These are phyloP conservation scores for Globisporangium paddicum DNA, from an alignment of 352 stramenopile genomes.

Conservation along the genomic window DNA sequence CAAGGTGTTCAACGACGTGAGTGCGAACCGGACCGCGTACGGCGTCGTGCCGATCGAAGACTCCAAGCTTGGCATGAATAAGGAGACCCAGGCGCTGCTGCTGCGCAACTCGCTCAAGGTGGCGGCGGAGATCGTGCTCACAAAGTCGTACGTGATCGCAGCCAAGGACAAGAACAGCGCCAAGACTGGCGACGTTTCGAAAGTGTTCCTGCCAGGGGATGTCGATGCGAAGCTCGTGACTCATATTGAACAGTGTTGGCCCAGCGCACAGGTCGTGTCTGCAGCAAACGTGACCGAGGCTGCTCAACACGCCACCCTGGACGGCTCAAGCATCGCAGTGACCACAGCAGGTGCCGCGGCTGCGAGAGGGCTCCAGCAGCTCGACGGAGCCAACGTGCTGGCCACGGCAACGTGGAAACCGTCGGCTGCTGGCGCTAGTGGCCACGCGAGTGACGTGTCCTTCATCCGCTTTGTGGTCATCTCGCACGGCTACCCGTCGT, in stretches of 20 bases:
- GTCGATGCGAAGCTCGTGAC: conserved; percentile 45
- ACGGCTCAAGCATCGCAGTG: conserved; percentile 42
- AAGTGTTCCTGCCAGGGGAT: conserved; percentile 56
- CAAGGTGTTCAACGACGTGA: conserved; percentile 77
- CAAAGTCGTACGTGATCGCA: conserved; percentile 69
- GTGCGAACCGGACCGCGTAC: conserved; percentile 76
- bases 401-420: conserved; percentile 42
- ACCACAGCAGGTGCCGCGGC: conserved; percentile 44
- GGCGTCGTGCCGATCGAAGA: conserved; percentile 87
- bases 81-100: conserved; percentile 79
- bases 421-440: conserved; percentile 1
- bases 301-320: conserved; percentile 32
- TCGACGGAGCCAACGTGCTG: conserved; percentile 49
- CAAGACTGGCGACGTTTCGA: conserved; percentile 45
- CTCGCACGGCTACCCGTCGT: conserved; percentile 52
- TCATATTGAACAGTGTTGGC: conserved; percentile 71
- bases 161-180: conserved; percentile 36
- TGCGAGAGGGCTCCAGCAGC: conserved; percentile 32
- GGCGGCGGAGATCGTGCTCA: conserved; percentile 65
- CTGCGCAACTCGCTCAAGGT: conserved; percentile 74
- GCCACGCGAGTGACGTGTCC: conserved; percentile 19
- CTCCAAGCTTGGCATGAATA: conserved; percentile 79
- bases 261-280: conserved; percentile 57
- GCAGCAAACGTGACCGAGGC: conserved; percentile 63
- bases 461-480: conserved; percentile 79